phyloP scores from a whole-genome alignment of 768 basidiomycete species.

The Suillus plorans region DNA sequence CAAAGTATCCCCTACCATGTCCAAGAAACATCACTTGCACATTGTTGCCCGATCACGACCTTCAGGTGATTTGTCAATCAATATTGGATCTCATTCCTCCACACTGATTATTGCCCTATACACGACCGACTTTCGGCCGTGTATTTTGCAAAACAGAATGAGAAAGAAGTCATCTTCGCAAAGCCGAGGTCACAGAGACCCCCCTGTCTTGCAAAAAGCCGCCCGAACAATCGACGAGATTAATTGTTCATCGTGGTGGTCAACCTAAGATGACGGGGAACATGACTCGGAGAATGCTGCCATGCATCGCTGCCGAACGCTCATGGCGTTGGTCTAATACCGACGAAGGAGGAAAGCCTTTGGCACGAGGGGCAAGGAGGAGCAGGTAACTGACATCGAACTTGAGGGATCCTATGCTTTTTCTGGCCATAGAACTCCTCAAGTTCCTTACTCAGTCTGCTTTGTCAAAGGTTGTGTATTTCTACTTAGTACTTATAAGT shows the following conservation, averaged over 20 bases:
- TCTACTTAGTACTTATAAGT: neutral
- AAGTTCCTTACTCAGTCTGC: neutral
- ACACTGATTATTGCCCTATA: neutral
- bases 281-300: neutral
- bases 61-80: neutral
- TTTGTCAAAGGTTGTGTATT: neutral
- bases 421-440: neutral
- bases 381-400: neutral
- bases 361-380: neutral
- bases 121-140: no score
- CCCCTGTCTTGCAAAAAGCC: neutral
- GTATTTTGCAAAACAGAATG: neutral
- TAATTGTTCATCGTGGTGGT: neutral
- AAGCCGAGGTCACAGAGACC: neutral
- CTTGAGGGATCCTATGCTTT: neutral
- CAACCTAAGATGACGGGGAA: neutral
- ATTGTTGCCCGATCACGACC: neutral
- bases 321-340: neutral
- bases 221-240: neutral
- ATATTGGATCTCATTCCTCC: neutral
- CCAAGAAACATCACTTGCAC: neutral
- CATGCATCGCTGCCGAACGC: neutral
- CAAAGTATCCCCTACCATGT: neutral
- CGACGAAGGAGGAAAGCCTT: neutral
- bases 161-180: neutral